Evolutionary conservation across 306 rosid genomes (phyloP).

Genomic region (Cercis canadensis): DNA sequence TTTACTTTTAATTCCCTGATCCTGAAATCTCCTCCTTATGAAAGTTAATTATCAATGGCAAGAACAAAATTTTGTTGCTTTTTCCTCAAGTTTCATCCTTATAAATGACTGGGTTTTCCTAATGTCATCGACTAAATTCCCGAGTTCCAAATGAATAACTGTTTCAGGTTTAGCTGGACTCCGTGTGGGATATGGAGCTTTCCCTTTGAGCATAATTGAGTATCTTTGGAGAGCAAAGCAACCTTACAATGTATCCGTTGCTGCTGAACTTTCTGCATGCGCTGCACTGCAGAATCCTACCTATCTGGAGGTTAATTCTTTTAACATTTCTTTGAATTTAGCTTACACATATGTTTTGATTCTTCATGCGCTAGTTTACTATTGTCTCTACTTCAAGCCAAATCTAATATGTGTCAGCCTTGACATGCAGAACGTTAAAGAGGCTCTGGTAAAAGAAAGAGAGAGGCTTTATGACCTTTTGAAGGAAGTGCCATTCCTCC

Average conservation of each 20-base stretch:
- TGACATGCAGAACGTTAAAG: constrained; percentile 72
- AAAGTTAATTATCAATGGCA: no score
- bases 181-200: constrained; percentile 99
- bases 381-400: constrained; percentile 3
- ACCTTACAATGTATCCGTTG: constrained; percentile 94
- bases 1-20: no score
- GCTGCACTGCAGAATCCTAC: constrained; percentile 88
- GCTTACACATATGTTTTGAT: constrained; percentile 2
- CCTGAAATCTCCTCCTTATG: no score
- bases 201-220: constrained; percentile 85
- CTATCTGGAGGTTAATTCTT: constrained; percentile 73
- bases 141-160: no score
- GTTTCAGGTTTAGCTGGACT: constrained; percentile 90
- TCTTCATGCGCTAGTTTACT: neutral
- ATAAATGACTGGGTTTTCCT: no score
- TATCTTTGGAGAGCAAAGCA: constrained; percentile 98
- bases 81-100: no score
- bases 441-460: constrained; percentile 82
- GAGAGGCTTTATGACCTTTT: constrained; percentile 73
- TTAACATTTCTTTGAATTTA: neutral
- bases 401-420: constrained; percentile 41
- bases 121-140: no score
- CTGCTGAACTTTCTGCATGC: constrained; percentile 95
- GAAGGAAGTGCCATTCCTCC: constrained; percentile 71
- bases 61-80: no score